These are phyloP conservation scores for Borovskyia barvae DNA, from an alignment of 208 protist species.

Conservation along the genomic window DNA sequence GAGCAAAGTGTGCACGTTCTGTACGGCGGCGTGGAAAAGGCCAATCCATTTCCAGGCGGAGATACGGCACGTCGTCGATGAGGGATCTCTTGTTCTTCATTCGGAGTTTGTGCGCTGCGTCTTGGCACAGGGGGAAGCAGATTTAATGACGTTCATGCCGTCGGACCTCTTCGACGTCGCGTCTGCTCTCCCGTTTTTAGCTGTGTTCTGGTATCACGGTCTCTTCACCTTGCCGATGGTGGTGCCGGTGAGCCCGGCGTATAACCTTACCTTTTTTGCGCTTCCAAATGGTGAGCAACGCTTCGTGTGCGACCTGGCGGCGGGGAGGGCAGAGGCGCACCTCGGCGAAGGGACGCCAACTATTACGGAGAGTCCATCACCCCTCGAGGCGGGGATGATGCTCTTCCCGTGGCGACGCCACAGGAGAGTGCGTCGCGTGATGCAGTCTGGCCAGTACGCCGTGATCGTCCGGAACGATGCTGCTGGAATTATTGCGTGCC, in stretches of 20 bases:
- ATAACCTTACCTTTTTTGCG: constrained; percentile 31
- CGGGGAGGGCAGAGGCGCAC: background rate
- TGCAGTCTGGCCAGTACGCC: constrained; percentile 32
- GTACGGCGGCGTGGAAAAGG: background rate
- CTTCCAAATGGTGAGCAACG: constrained; percentile 38
- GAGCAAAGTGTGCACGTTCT: background rate
- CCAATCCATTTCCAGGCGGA: constrained; percentile 5
- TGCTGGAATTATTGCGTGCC: constrained; percentile 24
- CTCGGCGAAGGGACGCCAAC: too few species aligned
- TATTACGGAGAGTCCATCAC: too few species aligned
- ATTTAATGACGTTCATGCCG: constrained; percentile 32
- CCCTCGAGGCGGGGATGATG: background rate
- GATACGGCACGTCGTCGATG: constrained; percentile 7
- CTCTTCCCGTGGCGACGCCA: constrained; percentile 39
- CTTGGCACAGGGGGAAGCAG: constrained; percentile 20
- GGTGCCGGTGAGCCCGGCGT: background rate
- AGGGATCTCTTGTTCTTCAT: constrained; percentile 21
- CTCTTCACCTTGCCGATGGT: constrained; percentile 54
- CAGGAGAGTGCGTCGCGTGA: constrained; percentile 42
- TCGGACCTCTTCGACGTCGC: constrained; percentile 8
- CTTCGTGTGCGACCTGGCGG: constrained; percentile 37
- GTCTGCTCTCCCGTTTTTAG: constrained; percentile 17
- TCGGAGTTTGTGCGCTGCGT: constrained; percentile 51
- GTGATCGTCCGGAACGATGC: constrained; percentile 41
- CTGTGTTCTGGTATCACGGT: constrained; percentile 48